These are phyloP conservation scores for Globisporangium sylvaticum DNA, from an alignment of 352 stramenopile species.

Conservation along the genomic window DNA sequence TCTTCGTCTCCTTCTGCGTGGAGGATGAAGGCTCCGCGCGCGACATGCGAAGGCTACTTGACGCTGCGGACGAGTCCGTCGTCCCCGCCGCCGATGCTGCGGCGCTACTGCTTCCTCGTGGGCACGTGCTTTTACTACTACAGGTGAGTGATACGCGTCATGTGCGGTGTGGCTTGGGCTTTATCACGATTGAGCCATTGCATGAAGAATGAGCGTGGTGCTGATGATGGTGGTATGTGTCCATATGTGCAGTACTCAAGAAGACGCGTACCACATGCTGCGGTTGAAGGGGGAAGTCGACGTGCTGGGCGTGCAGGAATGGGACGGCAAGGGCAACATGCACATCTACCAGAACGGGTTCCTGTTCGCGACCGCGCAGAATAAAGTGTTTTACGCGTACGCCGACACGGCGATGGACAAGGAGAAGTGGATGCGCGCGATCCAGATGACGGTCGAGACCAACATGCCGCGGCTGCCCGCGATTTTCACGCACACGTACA, in stretches of 20 bases:
- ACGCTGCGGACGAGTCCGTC: conserved; percentile 85
- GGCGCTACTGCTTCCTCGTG: conserved; percentile 86
- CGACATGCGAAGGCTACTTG: conserved; percentile 82
- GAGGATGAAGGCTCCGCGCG: conserved; percentile 77
- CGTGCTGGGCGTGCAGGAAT: conserved; percentile 87
- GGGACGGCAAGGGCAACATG: conserved; percentile 91
- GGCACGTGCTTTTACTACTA: conserved; percentile 88
- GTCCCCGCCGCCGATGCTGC: conserved; percentile 82
- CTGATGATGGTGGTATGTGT: not conserved
- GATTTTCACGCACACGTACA: conserved; percentile 38
- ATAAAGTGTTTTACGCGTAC: conserved; percentile 89
- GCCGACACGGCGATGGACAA: conserved; percentile 87
- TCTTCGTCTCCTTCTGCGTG: conserved; percentile 1
- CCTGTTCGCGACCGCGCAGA: conserved; percentile 84
- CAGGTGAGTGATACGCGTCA: conserved; percentile 20
- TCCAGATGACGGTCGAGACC: conserved; percentile 82
- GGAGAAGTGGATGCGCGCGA: conserved; percentile 87
- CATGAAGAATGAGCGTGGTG: not conserved
- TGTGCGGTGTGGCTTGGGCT: not conserved
- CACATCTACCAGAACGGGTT: conserved; percentile 90
- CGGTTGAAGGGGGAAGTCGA: conserved; percentile 84
- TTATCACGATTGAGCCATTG: not conserved
- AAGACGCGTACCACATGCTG: conserved; percentile 89
- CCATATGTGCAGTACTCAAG: conserved; percentile 55
- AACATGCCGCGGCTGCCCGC: conserved; percentile 63